Evolutionary conservation across 2,329 filamentous ascomycete species (phyloP).

Genomic region (Chlorencoelia australis): DNA sequence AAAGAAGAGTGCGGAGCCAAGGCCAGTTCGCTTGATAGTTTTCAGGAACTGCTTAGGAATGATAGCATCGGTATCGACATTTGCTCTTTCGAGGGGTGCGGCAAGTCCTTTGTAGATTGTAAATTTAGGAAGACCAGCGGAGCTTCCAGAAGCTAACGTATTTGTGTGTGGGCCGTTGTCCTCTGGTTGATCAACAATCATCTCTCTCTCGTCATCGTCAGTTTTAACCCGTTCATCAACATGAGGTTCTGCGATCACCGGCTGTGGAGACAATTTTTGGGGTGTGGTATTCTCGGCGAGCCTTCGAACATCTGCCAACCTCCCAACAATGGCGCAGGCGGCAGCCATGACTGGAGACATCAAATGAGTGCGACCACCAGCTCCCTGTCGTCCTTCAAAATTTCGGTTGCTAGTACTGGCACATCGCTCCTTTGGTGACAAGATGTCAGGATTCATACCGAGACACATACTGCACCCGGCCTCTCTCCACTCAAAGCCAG

Average conservation of each 20-base stretch:
- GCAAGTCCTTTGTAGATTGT: constrained; percentile 75
- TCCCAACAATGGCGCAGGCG: constrained; percentile 79
- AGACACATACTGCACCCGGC: constrained; percentile 98
- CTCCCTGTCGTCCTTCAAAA: constrained; percentile 93
- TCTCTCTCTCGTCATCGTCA: constrained; percentile 43
- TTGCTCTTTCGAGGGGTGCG: constrained; percentile 76
- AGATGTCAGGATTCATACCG: constrained; percentile 98
- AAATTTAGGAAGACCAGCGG: constrained; percentile 61
- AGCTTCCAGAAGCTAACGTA: constrained; percentile 38
- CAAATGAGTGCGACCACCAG: constrained; percentile 80
- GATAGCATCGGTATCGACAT: constrained; percentile 98
- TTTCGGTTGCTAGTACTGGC: constrained; percentile 95
- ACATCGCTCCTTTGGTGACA: constrained; percentile 84
- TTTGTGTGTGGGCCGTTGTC: constrained; percentile 58
- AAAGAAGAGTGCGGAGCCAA: constrained; percentile 81
- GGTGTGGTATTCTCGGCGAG: constrained; percentile 42
- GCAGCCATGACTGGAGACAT: constrained; percentile 98
- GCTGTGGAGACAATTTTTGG: constrained; percentile 15
- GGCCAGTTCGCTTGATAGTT: constrained; percentile 95
- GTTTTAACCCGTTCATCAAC: constrained; percentile 43
- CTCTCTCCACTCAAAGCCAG: constrained; percentile 96
- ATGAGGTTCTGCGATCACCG: constrained; percentile 20
- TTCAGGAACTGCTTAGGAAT: constrained; percentile 99
- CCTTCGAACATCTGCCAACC: constrained; percentile 83
- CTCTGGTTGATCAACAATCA: constrained; percentile 47